A percentile compares a stretch with the other conserved stretches of the same genome.
Evolutionary conservation across 352 stramenopile genomes (phyloP).

Genomic region (Aphanomyces astaci): DNA sequence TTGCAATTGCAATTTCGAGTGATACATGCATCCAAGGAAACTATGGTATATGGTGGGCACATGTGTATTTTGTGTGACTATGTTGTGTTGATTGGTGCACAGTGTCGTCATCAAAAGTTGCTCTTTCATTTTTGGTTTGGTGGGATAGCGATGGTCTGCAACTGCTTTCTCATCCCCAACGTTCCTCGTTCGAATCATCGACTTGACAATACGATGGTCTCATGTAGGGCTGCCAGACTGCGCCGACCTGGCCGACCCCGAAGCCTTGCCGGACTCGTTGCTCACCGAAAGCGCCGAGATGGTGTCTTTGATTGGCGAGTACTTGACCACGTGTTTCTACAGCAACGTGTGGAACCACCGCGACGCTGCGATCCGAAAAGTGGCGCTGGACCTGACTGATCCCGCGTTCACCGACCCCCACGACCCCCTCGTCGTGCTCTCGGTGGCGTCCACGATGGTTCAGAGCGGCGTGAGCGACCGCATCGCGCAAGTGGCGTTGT

Average conservation of each 20-base stretch:
- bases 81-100: too few relatives aligned
- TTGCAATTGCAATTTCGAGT: too few relatives aligned
- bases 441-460: constrained; percentile 56
- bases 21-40: too few relatives aligned
- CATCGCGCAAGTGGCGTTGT: constrained; percentile 67
- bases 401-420: constrained; percentile 28
- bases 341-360: constrained; percentile 84
- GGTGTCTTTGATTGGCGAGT: constrained; percentile 61
- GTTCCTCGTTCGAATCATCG: too few relatives aligned
- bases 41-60: too few relatives aligned
- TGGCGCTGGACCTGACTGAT: constrained; percentile 60
- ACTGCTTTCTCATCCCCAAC: too few relatives aligned
- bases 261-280: constrained; percentile 54
- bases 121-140: too few relatives aligned
- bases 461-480: constrained; percentile 64
- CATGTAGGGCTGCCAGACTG: constrained; percentile 41
- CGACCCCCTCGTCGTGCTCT: constrained; percentile 40
- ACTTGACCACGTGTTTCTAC: constrained; percentile 76
- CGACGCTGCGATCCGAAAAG: constrained; percentile 75
- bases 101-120: too few relatives aligned
- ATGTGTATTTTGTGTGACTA: too few relatives aligned
- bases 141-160: too few relatives aligned
- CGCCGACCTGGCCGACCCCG: constrained; percentile 59
- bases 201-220: background rate
- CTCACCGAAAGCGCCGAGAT: constrained; percentile 72